Conservation (phyloP, 1,284 basidiomycete genomes). For the Cutaneotrichosporon sp. region DNA sequence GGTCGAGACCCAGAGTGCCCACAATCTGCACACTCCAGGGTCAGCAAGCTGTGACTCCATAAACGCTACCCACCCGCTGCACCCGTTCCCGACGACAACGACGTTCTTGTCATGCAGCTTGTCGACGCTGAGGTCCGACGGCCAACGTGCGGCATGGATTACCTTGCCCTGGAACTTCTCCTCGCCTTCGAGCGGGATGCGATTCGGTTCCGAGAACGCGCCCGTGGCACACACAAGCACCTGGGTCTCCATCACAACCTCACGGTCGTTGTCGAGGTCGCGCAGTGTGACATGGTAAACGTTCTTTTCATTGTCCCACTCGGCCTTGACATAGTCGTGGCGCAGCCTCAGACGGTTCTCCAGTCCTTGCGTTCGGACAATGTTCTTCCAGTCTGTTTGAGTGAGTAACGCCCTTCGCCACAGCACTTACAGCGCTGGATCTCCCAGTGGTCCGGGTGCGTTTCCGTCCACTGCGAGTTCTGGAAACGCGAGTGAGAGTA, state of each 20-base stretch:
- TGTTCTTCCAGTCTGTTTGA: slow-evolving; percentile 14
- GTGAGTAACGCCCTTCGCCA: neutral
- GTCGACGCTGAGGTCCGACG: slow-evolving; percentile 16
- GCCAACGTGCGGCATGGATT: slow-evolving; percentile 28
- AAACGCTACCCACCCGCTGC: slow-evolving; percentile 9
- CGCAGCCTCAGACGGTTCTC: slow-evolving; percentile 14
- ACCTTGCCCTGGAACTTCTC: slow-evolving; percentile 24
- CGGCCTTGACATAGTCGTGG: slow-evolving; percentile 14
- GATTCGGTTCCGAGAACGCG: slow-evolving; percentile 13
- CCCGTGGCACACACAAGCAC: slow-evolving; percentile 17
- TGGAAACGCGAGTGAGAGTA: slow-evolving; percentile 16
- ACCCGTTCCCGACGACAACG: slow-evolving; percentile 21
- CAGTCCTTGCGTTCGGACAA: slow-evolving; percentile 15
- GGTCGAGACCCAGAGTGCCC: slow-evolving; percentile 18
- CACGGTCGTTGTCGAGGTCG: slow-evolving; percentile 13
- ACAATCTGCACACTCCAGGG: slow-evolving; percentile 12
- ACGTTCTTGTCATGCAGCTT: slow-evolving; percentile 18
- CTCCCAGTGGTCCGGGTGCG: slow-evolving; percentile 16
- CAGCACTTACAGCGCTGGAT: slow-evolving; percentile 12
- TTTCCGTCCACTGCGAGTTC: slow-evolving; percentile 16
- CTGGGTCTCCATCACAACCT: slow-evolving; percentile 9
- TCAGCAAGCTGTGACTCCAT: neutral
- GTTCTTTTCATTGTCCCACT: slow-evolving; percentile 11
- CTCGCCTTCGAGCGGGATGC: slow-evolving; percentile 16
- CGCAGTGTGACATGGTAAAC: slow-evolving; percentile 15